Base-by-base conservation (phyloP, 2,329 filamentous ascomycete genomes). In the Pseudocercospora fijiensis region DNA sequence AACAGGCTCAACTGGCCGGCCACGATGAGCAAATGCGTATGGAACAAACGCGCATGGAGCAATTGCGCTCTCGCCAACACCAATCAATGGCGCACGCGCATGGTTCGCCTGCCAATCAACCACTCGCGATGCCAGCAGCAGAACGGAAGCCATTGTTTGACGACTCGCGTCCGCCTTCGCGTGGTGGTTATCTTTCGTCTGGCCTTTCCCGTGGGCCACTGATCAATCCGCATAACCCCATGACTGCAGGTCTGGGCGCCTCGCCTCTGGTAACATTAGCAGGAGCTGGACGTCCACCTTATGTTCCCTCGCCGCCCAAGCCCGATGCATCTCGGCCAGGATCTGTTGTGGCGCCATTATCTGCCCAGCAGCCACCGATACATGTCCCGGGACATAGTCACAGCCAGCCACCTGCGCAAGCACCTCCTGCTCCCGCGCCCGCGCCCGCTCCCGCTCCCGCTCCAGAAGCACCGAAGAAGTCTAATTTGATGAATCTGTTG, bases 381-480 rank as follows among this genome's bases (percentile, higher is more conserved):
- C 30, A 56, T 41, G 45, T 41, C 26, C 28, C 62, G 61, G 11
- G 61, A 60, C 20, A 70, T 65, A 11, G 62, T 57, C 16, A 63
- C 66, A 22, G 56, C 28, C 53, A 56, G 16, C 53, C 57, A 10
- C 63, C 69, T 27, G 58, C 68, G n/a, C 66, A 70, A 26, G 72
- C 66, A 20, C 65, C 66, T 5, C 65, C 70, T n/a, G 65, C 67
- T 11, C 62, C 70, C n/a, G 67, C 66, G 13, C 69, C 72, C 16
- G n/a, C n/a, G n/a, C 65, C 70, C 16, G 65, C 67, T 11, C 62
- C 70, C n/a, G 67, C 66, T 11, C 69, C 72, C 16, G 66, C 71
- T 27, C 68, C 71, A 16, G 74, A 75, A 56, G 71, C 74, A 10
- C 75, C 75, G 2, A 78, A 77, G 68, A 72, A 75, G 13, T 77